These are phyloP conservation scores for Dujonia santamariae DNA, from an alignment of 1,139 yeast genomes.

Conservation along the genomic window DNA sequence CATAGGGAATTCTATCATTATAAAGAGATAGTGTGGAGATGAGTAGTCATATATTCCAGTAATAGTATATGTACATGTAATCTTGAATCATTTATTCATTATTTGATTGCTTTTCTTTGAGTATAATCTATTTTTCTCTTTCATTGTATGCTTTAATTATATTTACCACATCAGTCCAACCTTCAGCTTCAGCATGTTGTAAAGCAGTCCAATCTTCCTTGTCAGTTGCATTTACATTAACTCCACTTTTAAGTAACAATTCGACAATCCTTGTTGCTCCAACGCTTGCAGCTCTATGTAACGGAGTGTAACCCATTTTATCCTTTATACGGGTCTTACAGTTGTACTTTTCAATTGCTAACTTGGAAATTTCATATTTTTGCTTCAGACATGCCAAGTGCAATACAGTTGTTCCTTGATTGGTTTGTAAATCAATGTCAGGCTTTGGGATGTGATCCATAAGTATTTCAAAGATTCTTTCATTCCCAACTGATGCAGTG, in stretches of 20 bases:
- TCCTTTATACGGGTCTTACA: constrained; percentile 70
- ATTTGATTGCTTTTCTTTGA: background rate
- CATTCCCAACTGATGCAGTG: constrained; percentile 70
- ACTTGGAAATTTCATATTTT: constrained; percentile 50
- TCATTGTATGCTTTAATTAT: constrained; percentile 23
- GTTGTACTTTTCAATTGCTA: constrained; percentile 47
- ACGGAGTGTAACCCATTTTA: constrained; percentile 58
- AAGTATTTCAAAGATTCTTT: constrained; percentile 43
- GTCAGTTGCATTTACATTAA: constrained; percentile 70
- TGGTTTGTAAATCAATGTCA: constrained; percentile 49
- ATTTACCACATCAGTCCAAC: constrained; percentile 76
- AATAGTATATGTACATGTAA: too few relatives aligned
- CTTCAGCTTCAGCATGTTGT: constrained; percentile 92
- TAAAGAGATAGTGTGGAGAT: too few relatives aligned
- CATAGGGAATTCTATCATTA: too few relatives aligned
- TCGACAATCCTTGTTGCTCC: constrained; percentile 61
- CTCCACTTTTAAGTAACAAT: constrained; percentile 49
- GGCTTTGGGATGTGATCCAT: constrained; percentile 28
- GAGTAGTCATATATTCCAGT: too few relatives aligned
- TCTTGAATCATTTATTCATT: background rate
- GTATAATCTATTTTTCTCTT: background rate
- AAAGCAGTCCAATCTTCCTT: constrained; percentile 78
- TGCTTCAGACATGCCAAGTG: constrained; percentile 77
- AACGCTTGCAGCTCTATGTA: constrained; percentile 81
- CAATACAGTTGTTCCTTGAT: constrained; percentile 68